Base-by-base conservation (phyloP, 176 grass and related monocot species). In the Coix lacrymajobi region DNA sequence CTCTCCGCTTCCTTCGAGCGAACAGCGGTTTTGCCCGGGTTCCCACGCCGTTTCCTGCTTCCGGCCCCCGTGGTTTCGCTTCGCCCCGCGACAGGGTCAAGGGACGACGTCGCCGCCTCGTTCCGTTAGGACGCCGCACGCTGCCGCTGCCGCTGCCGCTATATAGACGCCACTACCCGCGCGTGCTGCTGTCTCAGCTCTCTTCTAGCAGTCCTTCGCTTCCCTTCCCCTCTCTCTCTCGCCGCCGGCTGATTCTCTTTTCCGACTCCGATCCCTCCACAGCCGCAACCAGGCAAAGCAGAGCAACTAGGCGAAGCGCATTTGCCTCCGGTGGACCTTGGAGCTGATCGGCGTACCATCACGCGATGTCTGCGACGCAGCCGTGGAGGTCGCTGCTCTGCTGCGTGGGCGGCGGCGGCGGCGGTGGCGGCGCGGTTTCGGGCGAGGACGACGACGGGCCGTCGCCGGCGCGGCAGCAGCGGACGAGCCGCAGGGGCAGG, bases 301-400 rank as follows among this genome's bases (percentile, higher is more conserved):
- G 13, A 61, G 22, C 54, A 58, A 57, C n/a, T 1, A 11, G 34
- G 24, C 9, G 24, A 67, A 15, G 4, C 15, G 54, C 32, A 22
- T 62, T 25, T 17, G 33, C 25, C 37, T 25, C 16, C 7, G 7
- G 8, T 31, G 4, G n/a, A 30, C 30, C 40, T 16, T 12, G 32
- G 62, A 38, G 0, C 0, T 56, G 20, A 54, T 25, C 54, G 49
- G 14, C 45, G 45, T 11, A 11, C 52, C 4, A 11, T 22, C 4
- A 2, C 33, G 0, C 5, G 87, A 86, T 86, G 88, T 60, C 74
- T 71, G 39, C 62, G 4, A 36, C 38, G 0, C 75, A 65, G 49
- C 13, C 58, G 45, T 90, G 88, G 88, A 87, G 1, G 19, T 86
- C 79, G 2, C 6, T 90, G 74, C 22, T 90, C 60, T 79, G 84